Evolutionary conservation across 176 grass and related monocot genomes (phyloP).

Genomic region (Carex cristatella): DNA sequence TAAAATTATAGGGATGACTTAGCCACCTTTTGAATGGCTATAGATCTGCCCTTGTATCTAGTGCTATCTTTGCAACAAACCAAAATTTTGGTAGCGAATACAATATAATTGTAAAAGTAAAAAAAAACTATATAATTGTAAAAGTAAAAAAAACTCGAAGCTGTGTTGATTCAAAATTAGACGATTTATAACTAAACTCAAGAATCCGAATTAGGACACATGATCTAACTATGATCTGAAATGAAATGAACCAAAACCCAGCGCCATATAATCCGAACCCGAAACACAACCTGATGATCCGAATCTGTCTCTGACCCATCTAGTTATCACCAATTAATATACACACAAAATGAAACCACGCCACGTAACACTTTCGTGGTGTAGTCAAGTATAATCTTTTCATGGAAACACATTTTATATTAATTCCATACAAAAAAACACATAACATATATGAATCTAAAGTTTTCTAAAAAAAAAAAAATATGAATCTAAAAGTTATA

Average conservation of each 20-base stretch:
- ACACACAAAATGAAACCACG: not conserved
- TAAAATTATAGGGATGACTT: too few relatives aligned
- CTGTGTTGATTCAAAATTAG: not conserved
- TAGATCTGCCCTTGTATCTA: too few relatives aligned
- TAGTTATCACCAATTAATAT: not conserved
- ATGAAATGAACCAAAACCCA: not conserved
- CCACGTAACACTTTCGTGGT: not conserved
- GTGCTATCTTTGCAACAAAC: too few relatives aligned
- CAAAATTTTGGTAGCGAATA: too few relatives aligned
- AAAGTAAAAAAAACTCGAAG: too few relatives aligned
- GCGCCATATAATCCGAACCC: not conserved
- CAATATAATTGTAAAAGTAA: too few relatives aligned
- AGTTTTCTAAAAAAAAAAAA: not conserved
- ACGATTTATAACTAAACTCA: not conserved
- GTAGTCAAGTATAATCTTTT: not conserved
- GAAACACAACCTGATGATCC: not conserved
- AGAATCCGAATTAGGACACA: too few relatives aligned
- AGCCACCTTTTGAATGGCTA: too few relatives aligned
- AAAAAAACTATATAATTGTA: too few relatives aligned
- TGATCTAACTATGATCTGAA: not conserved
- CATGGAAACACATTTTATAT: not conserved
- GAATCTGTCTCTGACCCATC: not conserved
- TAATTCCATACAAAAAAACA: not conserved
- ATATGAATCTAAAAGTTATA: constrained; percentile 24
- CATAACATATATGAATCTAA: not conserved